Evolutionary conservation across 2,329 filamentous ascomycete species (phyloP).

Genomic region (Colletotrichum falcatum): DNA sequence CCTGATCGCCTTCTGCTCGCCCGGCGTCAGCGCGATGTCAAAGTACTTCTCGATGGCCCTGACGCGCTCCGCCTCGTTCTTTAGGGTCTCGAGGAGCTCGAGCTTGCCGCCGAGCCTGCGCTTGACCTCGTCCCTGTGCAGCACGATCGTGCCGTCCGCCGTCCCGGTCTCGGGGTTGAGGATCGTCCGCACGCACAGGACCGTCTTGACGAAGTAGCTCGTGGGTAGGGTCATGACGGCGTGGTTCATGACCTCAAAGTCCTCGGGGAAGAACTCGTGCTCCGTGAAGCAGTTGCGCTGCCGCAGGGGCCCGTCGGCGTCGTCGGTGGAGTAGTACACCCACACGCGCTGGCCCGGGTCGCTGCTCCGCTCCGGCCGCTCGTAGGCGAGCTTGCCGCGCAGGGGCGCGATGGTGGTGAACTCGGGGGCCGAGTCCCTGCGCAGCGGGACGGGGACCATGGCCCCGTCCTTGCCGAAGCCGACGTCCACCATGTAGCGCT

Average conservation of each 20-base stretch:
- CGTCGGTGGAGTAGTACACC: conserved; percentile 52
- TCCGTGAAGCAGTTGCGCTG: conserved; percentile 65
- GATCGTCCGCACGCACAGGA: conserved; percentile 51
- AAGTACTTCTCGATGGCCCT: conserved; percentile 63
- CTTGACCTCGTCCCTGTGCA: conserved; percentile 61
- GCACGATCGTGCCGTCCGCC: conserved; percentile 54
- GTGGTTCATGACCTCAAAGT: conserved; percentile 62
- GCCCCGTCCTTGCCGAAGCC: conserved; percentile 67
- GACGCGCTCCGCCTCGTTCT: conserved; percentile 62
- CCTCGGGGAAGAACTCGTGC: conserved; percentile 58
- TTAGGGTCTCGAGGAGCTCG: conserved; percentile 56
- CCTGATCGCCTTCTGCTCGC: conserved; percentile 62
- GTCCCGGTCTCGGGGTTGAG: conserved; percentile 41
- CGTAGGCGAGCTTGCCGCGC: conserved; percentile 58
- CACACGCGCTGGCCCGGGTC: conserved; percentile 52
- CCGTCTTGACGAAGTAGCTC: conserved; percentile 54
- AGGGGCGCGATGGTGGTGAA: conserved; percentile 56
- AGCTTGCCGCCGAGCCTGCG: conserved; percentile 51
- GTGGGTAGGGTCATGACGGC: conserved; percentile 49
- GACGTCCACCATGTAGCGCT: conserved; percentile 67
- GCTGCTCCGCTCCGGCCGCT: conserved; percentile 47
- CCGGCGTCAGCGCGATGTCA: conserved; percentile 57
- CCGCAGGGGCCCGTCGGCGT: conserved; percentile 51
- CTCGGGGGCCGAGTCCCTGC: conserved; percentile 40
- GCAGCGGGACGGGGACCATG: conserved; percentile 49